Evolutionary conservation across 306 rosid genomes (phyloP).

Genomic region (Ormosia semicastrata): DNA sequence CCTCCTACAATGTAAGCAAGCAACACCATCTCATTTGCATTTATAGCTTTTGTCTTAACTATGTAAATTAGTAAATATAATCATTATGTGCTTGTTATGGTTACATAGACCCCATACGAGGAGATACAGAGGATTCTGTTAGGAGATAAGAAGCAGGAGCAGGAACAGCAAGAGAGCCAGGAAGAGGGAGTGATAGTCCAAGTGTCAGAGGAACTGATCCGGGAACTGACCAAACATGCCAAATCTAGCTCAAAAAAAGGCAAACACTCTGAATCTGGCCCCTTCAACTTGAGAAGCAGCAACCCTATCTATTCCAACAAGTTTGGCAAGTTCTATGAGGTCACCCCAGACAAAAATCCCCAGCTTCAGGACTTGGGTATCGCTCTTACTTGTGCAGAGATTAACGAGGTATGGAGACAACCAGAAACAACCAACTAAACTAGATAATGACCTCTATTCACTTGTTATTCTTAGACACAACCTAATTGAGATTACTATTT

Average conservation of each 20-base stretch:
- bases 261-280: not conserved
- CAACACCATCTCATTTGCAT: not conserved
- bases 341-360: not conserved
- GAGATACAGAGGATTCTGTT: conserved; percentile 23
- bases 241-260: not conserved
- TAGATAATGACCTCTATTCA: too few relatives aligned
- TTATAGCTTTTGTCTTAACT: not conserved
- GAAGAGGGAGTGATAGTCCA: conserved; percentile 26
- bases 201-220: conserved; percentile 10
- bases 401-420: conserved; percentile 18
- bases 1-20: conserved; percentile 31
- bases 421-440: not conserved
- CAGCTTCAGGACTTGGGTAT: conserved; percentile 22
- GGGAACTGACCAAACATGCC: conserved; percentile 11
- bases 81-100: not conserved
- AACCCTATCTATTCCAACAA: conserved; percentile 17
- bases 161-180: not conserved
- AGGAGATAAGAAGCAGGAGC: not conserved
- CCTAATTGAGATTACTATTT: not conserved
- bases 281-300: conserved; percentile 31
- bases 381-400: not conserved
- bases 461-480: too few relatives aligned
- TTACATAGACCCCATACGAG: conserved; percentile 5
- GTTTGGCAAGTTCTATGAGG: conserved; percentile 31
- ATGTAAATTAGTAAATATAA: not conserved